Percentiles rank a stretch among this genome's conserved stretches.
These are phyloP conservation scores for Stropharia rugosoannulata DNA, from an alignment of 768 basidiomycete genomes.

Conservation along the genomic window DNA sequence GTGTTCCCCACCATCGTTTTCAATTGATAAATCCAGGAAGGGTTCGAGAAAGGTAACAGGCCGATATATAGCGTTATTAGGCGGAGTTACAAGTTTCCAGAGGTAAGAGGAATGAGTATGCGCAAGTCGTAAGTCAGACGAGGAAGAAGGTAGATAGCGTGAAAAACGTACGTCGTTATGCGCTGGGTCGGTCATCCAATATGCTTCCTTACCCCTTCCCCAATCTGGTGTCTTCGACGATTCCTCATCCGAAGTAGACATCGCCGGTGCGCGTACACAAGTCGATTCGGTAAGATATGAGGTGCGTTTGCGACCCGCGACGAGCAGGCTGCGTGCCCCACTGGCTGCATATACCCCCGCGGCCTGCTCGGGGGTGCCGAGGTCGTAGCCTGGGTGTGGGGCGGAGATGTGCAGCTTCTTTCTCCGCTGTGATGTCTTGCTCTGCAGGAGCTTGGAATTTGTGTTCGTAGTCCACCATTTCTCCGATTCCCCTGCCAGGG, in stretches of 20 bases:
- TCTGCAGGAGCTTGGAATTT: too few relatives aligned
- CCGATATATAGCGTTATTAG: too few relatives aligned
- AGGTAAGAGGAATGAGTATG: too few relatives aligned
- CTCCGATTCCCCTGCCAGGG: constrained; percentile 10
- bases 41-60: too few relatives aligned
- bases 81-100: too few relatives aligned
- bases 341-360: constrained; percentile 36
- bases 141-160: too few relatives aligned
- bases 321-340: constrained; percentile 39
- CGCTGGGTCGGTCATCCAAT: constrained; percentile 45
- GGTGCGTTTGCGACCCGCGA: constrained; percentile 37
- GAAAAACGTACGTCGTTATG: constrained; percentile 38
- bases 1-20: background rate
- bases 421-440: too few relatives aligned
- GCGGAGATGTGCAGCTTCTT: constrained; percentile 42
- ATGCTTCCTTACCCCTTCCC: constrained; percentile 15
- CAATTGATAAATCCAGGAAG: background rate
- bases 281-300: constrained; percentile 30
- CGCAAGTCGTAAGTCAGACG: too few relatives aligned
- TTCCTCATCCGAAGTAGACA: background rate
- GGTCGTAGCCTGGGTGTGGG: constrained; percentile 43
- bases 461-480: too few relatives aligned
- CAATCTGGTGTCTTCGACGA: background rate
- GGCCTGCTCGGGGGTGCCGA: constrained; percentile 38
- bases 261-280: constrained; percentile 27